Evolutionary conservation across 805 yeast genomes (phyloP).

Genomic region (Clavispora asparagi): DNA sequence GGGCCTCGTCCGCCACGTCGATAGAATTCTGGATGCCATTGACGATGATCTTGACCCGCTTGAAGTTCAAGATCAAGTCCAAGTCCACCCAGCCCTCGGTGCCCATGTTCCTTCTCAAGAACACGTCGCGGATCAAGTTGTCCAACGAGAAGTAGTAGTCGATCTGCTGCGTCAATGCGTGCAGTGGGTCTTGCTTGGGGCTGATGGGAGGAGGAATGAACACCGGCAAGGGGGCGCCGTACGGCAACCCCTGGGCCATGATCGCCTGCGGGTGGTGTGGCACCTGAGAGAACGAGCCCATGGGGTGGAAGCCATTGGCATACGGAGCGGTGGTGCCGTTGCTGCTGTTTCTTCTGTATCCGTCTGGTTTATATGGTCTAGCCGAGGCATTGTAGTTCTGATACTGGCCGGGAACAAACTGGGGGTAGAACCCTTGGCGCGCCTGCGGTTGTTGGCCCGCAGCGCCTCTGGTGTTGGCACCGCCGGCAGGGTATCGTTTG

Average conservation of each 20-base stretch:
- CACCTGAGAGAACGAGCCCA: slow-evolving; percentile 14
- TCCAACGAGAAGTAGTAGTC: slow-evolving; percentile 89
- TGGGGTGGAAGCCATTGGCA: slow-evolving; percentile 13
- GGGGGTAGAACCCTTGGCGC: slow-evolving; percentile 25
- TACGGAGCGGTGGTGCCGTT: slow-evolving; percentile 11
- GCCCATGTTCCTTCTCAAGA: slow-evolving; percentile 71
- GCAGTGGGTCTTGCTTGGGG: slow-evolving; percentile 41
- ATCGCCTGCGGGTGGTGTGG: slow-evolving; percentile 20
- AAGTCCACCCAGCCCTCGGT: slow-evolving; percentile 68
- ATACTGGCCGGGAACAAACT: slow-evolving; percentile 22
- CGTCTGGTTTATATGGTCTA: slow-evolving; percentile 22
- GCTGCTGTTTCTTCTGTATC: slow-evolving; percentile 13
- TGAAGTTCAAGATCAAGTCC: slow-evolving; percentile 58
- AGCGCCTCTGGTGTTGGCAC: slow-evolving; percentile 14
- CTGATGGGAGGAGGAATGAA: slow-evolving; percentile 44
- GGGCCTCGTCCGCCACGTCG: slow-evolving; percentile 18
- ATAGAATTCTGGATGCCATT: slow-evolving; percentile 33
- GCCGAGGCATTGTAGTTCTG: slow-evolving; percentile 17
- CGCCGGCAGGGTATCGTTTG: slow-evolving; percentile 21
- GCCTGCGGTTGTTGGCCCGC: slow-evolving; percentile 13
- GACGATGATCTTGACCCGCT: slow-evolving; percentile 61
- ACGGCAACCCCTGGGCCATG: slow-evolving; percentile 14
- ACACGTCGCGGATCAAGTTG: slow-evolving; percentile 81
- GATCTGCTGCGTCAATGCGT: slow-evolving; percentile 54
- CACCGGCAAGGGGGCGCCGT: slow-evolving; percentile 13